Evolutionary conservation across 2,329 filamentous ascomycete genomes (phyloP), one percentile per base, ranked within the genome.

Genomic region (Metarhizium anisopliae): DNA sequence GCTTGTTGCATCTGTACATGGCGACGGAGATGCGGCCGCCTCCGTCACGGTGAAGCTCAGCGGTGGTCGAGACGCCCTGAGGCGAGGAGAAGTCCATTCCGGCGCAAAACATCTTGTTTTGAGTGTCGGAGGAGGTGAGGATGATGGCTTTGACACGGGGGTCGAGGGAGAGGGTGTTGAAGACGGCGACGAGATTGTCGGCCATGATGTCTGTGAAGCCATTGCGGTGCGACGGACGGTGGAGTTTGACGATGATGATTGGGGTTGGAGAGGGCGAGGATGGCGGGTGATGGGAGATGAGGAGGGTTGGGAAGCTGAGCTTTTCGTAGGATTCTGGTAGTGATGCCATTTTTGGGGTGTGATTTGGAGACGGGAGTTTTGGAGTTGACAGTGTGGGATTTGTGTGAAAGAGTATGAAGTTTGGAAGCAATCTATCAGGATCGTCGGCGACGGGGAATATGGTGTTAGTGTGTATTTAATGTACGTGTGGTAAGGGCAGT

Each of bases 161-260:
- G 67, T 84, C 82, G 32, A 67, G 57, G 30, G 80, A 79, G 32
- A 84, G 71, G 8, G 77, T 65, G 54, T 69, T 65, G 64, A 80
- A 80, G 50, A 80, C 81, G 3, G 69, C 60, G 57, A 82, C 77
- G 35, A 90, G 74, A 62, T 86, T 84, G 16, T 70, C 64, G 62
- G 80, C 79, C 83, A 89, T 89, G 14, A 70, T 74, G 20, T 77
- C 72, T 3, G 84, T 89, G 69, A 89, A 89, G 58, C 83, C 85
- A 77, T 90, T 89, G 70, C 84, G 77, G 57, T 82, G 82, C 11
- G 72, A 68, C 0, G 86, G 86, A 18, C 87, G 81, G 70, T 86
- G 76, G 45, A 89, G 77, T 2, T 80, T 80, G 38, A 89, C 68
- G 59, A 88, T 67, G 52, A 89, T 76, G 53, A 87, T 77, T 16